Evolutionary conservation across 2,329 filamentous ascomycete genomes (phyloP), one percentile per base, ranked within the genome.

Genomic region (Hypoxylon sp.): DNA sequence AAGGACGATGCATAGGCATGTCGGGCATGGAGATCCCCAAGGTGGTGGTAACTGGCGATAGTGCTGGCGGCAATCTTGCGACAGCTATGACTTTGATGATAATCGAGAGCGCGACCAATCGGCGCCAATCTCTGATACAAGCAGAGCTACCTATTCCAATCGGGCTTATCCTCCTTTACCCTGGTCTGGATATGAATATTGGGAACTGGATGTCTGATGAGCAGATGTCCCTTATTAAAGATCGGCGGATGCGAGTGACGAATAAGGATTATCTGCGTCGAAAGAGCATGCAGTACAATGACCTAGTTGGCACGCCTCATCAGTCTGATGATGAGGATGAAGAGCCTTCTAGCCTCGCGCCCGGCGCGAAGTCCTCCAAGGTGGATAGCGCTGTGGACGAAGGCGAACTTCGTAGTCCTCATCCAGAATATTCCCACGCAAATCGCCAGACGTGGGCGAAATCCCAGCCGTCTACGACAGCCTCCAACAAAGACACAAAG

Each of bases 141-240:
- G 80, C 80, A 18, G 82, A 88, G 2, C 82, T 97, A 4, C 91
- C 93, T 0, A 76, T 86, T 0, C 96, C 96, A 0, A 91, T 92
- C 54, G 95, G 93, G 0, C 79, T 98, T 6, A 84, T 98, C 0
- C 84, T 97, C 50, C 89, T 96, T 62, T 99, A 99, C 73, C 96
- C 96, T 0, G 90, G 91, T 0, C 81, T 99, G 63, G 96, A 98
- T 74, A 93, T 98, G 91, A 97, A 97, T 74, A 98, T 98, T 70
- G 93, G 93, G 36, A 97, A 94, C 78, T 99, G 96, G 96, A 98
- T 99, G 94, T 94, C 93, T 0, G 95, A 98, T 72, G 95, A 98
- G 77, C 94, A 99, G 76, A 97, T 98, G 93, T 89, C 93, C 0
- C 81, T 99, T 65, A 97, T 99, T 68, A 90, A 93, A 69, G 94